Base-by-base conservation (phyloP, 2,329 filamentous ascomycete genomes). In the Epicoccum sorghinum region DNA sequence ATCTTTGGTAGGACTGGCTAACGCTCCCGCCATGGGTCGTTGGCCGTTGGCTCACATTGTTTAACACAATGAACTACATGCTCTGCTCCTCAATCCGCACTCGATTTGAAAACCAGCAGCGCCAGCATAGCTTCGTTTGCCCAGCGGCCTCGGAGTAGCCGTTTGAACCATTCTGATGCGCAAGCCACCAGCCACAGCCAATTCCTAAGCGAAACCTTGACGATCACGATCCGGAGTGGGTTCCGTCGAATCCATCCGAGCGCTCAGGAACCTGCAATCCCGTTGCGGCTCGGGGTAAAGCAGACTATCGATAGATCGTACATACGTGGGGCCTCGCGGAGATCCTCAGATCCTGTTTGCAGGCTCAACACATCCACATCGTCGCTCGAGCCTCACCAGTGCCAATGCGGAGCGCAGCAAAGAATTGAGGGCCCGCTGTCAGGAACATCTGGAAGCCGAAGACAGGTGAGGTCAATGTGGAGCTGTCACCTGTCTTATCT, bases 181-280 rank as follows among this genome's bases (percentile, higher is more conserved):
- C 51, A 44, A 48, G 51, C 51, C 51, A 53, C 45, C 44, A 53
- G 44, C 51, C 51, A 48, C 44, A 35, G 33, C 44, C 27, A 40
- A 48, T 48, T 40, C 44, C 47, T 55, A 55, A 52, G 50, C 55
- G 47, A 53, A 54, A 47, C 50, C 47, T 52, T 55, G 7, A 24
- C 12, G 29, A 51, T 55, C 55, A 40, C 43, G 42, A 58, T 52
- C 30, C 51, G 55, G 51, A 52, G 32, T 48, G 42, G 29, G 14
- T 32, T 52, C 52, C 52, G 48, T 29, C 29, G 25, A 49, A 54
- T 49, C 38, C 27, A 40, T 42, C 51, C 39, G 24, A 27, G 49
- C 37, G 39, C 39, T 27, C 50, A 14, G 35, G 29, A 39, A 35
- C 40, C 45, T 54, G 44, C 27, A 48, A 54, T 48, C 44, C 25